phyloP scores from a whole-genome alignment of 1,284 basidiomycete species.

The Hymenochaete sp. region DNA sequence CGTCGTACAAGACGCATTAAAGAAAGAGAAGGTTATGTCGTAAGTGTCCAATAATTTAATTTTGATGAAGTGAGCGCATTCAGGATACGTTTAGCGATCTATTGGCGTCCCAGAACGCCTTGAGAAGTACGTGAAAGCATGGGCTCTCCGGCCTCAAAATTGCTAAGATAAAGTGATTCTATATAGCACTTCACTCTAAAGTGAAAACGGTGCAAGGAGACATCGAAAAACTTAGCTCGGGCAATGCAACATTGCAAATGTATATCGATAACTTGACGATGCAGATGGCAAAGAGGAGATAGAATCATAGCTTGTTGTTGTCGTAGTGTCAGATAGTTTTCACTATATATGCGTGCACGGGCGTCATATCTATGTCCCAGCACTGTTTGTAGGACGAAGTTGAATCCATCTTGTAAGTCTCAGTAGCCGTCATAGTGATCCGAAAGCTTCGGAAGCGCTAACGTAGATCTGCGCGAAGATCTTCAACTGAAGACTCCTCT shows the following conservation, averaged over 20 bases:
- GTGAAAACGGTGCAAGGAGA: slow-evolving; percentile 64
- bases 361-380: too few relatives aligned
- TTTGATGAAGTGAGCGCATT: not conserved
- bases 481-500: not conserved
- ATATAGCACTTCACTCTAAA: slow-evolving; percentile 54
- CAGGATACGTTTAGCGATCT: slow-evolving; percentile 49
- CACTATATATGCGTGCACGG: too few relatives aligned
- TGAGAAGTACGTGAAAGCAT: slow-evolving; percentile 44
- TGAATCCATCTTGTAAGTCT: too few relatives aligned
- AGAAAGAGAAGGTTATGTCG: slow-evolving; percentile 60
- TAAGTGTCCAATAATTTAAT: slow-evolving; percentile 22
- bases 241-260: slow-evolving; percentile 76
- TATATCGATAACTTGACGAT: slow-evolving; percentile 83
- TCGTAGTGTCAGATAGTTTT: too few relatives aligned
- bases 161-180: not conserved
- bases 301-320: too few relatives aligned
- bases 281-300: slow-evolving; percentile 71
- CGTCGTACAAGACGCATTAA: slow-evolving; percentile 62
- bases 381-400: too few relatives aligned
- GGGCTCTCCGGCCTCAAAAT: not conserved
- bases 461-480: not conserved
- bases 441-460: not conserved
- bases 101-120: slow-evolving; percentile 59
- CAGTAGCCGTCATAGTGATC: too few relatives aligned
- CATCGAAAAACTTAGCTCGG: slow-evolving; percentile 65